These are phyloP conservation scores for Penicillium sclerotiorum DNA, from an alignment of 2,329 filamentous ascomycete genomes.

Conservation along the genomic window DNA sequence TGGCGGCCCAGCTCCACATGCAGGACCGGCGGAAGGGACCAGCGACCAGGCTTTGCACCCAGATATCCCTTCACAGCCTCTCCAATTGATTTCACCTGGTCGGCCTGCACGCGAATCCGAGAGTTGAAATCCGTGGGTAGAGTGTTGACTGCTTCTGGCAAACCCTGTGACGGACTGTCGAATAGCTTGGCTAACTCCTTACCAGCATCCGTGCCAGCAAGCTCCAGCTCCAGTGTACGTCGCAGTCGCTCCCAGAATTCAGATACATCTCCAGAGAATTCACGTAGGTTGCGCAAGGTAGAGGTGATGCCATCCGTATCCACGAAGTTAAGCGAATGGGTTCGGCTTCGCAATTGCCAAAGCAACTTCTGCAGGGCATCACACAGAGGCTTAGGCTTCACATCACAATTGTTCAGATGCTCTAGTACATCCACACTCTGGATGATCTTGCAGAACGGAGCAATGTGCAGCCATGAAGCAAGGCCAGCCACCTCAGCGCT, in stretches of 20 bases:
- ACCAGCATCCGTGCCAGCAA: slow-evolving; percentile 47
- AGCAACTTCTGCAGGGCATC: slow-evolving; percentile 56
- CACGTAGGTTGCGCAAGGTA: slow-evolving; percentile 43
- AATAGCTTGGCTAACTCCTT: slow-evolving; percentile 50
- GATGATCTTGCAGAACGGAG: slow-evolving; percentile 61
- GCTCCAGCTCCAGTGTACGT: slow-evolving; percentile 55
- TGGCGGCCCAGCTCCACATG: slow-evolving; percentile 62
- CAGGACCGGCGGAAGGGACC: slow-evolving; percentile 53
- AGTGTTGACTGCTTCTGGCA: slow-evolving; percentile 30
- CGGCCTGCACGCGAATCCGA: slow-evolving; percentile 41
- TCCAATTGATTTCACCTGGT: slow-evolving; percentile 40
- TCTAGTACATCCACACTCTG: slow-evolving; percentile 53
- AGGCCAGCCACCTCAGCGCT: slow-evolving; percentile 57
- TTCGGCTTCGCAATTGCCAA: slow-evolving; percentile 52
- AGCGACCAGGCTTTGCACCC: slow-evolving; percentile 37
- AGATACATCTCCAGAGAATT: slow-evolving; percentile 55
- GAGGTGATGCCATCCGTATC: slow-evolving; percentile 47
- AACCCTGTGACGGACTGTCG: slow-evolving; percentile 40
- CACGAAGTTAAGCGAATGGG: slow-evolving; percentile 42
- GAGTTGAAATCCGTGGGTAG: slow-evolving; percentile 43
- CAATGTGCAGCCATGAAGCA: slow-evolving; percentile 61
- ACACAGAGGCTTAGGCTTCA: slow-evolving; percentile 54
- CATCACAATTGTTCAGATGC: slow-evolving; percentile 48
- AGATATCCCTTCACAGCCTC: slow-evolving; percentile 40
- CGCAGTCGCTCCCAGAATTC: slow-evolving; percentile 60